Evolutionary conservation across 345 rosid species (phyloP).

Genomic region (Moricandia moricandioides): DNA sequence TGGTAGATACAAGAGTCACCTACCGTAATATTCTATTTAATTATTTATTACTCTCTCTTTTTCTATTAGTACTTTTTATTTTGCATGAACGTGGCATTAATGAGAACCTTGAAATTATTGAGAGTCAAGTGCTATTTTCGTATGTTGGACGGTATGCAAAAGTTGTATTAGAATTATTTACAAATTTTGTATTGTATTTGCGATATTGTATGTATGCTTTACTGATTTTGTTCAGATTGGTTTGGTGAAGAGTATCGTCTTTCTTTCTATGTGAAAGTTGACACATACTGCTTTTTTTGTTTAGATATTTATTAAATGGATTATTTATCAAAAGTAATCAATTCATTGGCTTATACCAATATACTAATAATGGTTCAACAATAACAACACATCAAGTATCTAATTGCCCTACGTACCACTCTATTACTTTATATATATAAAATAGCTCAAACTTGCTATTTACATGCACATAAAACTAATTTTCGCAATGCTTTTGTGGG

Average conservation of each 20-base stretch:
- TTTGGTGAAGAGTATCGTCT: slow-evolving; percentile 23
- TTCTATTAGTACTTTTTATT: slow-evolving; percentile 18
- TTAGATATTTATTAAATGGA: background rate
- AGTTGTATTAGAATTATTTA: background rate
- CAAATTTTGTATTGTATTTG: slow-evolving; percentile 1
- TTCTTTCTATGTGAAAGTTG: slow-evolving; percentile 6
- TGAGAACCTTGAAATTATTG: background rate
- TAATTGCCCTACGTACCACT: background rate
- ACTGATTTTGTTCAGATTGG: background rate
- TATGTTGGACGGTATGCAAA: slow-evolving; percentile 2
- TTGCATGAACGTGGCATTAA: slow-evolving; percentile 34
- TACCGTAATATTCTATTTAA: background rate
- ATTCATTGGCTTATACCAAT: background rate
- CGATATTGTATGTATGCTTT: background rate
- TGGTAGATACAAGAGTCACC: slow-evolving; percentile 33
- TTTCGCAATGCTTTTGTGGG: background rate
- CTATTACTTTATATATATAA: slow-evolving; percentile 1
- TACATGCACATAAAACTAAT: background rate
- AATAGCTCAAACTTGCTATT: background rate
- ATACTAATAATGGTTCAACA: background rate
- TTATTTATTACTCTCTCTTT: background rate
- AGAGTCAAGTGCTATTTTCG: background rate
- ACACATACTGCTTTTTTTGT: background rate
- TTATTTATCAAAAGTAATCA: background rate
- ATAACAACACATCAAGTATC: background rate